Evolutionary conservation across 225 moss, liverwort and hornwort genomes (phyloP), one percentile per base, ranked within the genome.

Genomic region (Pseudoscleropodium purum): DNA sequence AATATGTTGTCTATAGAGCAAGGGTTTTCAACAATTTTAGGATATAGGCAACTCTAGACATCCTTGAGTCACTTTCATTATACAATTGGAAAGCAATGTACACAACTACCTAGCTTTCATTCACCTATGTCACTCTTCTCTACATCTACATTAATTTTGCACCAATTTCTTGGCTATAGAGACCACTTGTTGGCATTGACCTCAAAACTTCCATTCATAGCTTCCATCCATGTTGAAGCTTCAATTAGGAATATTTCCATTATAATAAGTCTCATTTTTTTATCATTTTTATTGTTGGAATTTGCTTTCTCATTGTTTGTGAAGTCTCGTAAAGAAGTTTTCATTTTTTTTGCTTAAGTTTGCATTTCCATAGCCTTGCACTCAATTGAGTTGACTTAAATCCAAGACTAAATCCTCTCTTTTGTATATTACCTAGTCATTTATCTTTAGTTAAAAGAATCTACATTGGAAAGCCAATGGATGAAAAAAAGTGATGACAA

Each of bases 171-270:
- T 68, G 21, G 5, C 4, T 21, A 37, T 21, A 1, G 12, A 68
- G 11, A 37, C 21, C 21, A 21, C 11, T 68, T 68, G 6, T 37
- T 68, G 11, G 11, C 68, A 68, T 4, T 68, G 21, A 37, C 68
- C 21, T 68, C 10, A 11, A 11, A 68, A 6, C 21, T 37, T 68
- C 12, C 4, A 37, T 68, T 68, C 6, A 68, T 0, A 6, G 0
- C n/a, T n/a, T n/a, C n/a, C n/a, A 21, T 6, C 2, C 12, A 21
- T 12, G 0, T 37, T 68, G 20, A 23, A 69, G 23, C n/a, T 69
- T 69, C 23, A 69, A n/a, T 69, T 0, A n/a, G 0, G 7, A n/a
- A 7, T 13, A 7, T 1, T n/a, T n/a, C 11, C 7, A 68, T n/a
- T 23, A n/a, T 23, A n/a, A 13, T n/a, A n/a, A 23, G 13, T 69